Base-by-base conservation (phyloP, 306 rosid genomes). In the Gastrolobium villosum region DNA sequence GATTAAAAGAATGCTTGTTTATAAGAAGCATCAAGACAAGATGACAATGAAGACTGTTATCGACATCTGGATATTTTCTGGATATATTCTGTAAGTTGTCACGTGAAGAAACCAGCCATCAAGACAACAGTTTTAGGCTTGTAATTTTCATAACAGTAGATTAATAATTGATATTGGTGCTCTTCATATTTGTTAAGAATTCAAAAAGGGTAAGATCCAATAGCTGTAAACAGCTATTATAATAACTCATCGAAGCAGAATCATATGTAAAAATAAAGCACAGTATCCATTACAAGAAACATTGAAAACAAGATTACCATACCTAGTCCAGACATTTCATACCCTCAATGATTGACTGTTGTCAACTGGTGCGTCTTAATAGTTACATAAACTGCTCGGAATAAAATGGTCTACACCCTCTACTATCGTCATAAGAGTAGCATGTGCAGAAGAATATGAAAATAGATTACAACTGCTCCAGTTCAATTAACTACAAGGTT, bases 401-500 rank as follows among this genome's bases (percentile, higher is more conserved):
- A 77, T 28, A 26, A 70, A 54, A 85, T 60, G 73, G 41, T 26
- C 77, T 61, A 37, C 20, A 39, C 46, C 50, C 28, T 80, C 70
- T 70, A 53, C 62, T 40, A 63, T 46, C 6, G 67, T 43, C 78
- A 36, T 31, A n/a, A 7, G 40, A 71, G 76, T 77, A 43, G 34
- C 59, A 54, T 75, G 56, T 14, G 66, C 72, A 70, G 59, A 34
- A 70, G 53, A 79, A 75, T 46, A n/a, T 35, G 37, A 64, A 11
- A 63, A 60, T 11, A 31, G 66, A 15, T 37, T 66, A 6, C 55
- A 48, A 11, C 66, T 20, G 49, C 76, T 36, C 60, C 77, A 39
- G 35, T 65, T 83, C 76, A 75, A 70, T 50, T 56, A 66, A 95
- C 98, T 76, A 80, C 90, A 63, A 95, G 99, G 78, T 81, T 88